Conservation (phyloP, 495 filamentous ascomycete species). For the Xylaria palmicola region DNA sequence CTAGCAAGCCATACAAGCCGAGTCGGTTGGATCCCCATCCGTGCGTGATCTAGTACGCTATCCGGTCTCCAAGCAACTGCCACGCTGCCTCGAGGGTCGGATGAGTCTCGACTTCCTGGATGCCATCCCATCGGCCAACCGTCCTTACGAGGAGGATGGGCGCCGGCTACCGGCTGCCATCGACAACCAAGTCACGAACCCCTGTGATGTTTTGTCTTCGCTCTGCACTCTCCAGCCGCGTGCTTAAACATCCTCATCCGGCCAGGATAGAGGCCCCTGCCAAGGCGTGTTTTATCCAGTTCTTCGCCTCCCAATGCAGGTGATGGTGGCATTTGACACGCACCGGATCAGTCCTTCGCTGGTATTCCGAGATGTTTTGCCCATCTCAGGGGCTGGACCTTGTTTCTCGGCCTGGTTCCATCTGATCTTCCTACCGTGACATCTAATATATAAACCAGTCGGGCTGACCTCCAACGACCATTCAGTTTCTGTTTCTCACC, state of each 20-base stretch:
- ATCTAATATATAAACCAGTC: conserved; percentile 42
- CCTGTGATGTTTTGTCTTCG: conserved; percentile 18
- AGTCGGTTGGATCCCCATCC: conserved; percentile 37
- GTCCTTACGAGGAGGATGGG: too few relatives aligned
- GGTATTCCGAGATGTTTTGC: conserved; percentile 41
- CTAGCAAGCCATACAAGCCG: conserved; percentile 2
- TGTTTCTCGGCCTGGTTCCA: conserved; percentile 37
- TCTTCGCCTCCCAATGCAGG: conserved; percentile 29
- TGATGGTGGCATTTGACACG: conserved; percentile 44
- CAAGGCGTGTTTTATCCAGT: conserved; percentile 42
- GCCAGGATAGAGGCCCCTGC: conserved; percentile 14
- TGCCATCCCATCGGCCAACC: not conserved
- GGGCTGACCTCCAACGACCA: conserved; percentile 19
- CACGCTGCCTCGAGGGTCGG: not conserved
- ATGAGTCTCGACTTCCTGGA: conserved; percentile 17
- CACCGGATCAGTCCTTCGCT: conserved; percentile 42
- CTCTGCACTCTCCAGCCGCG: conserved; percentile 24
- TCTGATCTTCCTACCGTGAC: conserved; percentile 27
- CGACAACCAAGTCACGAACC: not conserved
- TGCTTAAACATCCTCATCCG: conserved; percentile 24
- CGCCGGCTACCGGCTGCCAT: not conserved
- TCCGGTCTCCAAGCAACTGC: not conserved
- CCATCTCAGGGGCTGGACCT: conserved; percentile 39
- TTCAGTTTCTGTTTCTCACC: conserved; percentile 38
- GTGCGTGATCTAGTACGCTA: conserved; percentile 32